These are phyloP conservation scores for Aureobasidium pullulans DNA, from an alignment of 2,329 filamentous ascomycete species.

Conservation along the genomic window DNA sequence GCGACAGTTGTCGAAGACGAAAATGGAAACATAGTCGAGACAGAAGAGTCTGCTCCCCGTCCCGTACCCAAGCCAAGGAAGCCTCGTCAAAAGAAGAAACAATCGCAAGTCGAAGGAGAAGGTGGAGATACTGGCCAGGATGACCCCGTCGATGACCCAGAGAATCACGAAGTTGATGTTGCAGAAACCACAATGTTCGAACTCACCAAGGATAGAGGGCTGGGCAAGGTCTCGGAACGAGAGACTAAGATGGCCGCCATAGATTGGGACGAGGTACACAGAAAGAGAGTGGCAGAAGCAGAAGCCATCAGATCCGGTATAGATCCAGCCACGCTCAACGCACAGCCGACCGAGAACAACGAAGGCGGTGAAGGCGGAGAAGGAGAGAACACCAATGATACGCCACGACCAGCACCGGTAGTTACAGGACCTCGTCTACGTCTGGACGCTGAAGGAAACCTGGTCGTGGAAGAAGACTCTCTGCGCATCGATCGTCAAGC, in stretches of 20 bases:
- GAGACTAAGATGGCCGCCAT: slow-evolving; percentile 66
- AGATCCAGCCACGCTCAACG: slow-evolving; percentile 15
- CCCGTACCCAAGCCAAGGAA: slow-evolving; percentile 1
- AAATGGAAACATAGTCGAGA: neutral
- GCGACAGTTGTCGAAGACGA: slow-evolving; percentile 9
- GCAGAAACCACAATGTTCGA: slow-evolving; percentile 64
- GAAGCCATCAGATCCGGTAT: slow-evolving; percentile 21
- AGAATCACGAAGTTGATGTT: slow-evolving; percentile 49
- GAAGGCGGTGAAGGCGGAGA: slow-evolving; percentile 23
- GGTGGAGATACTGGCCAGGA: slow-evolving; percentile 16
- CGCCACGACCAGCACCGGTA: neutral
- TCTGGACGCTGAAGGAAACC: slow-evolving; percentile 59
- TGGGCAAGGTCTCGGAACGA: slow-evolving; percentile 65
- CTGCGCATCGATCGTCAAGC: slow-evolving; percentile 63
- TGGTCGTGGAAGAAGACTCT: slow-evolving; percentile 63
- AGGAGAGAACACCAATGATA: slow-evolving; percentile 13
- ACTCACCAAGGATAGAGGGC: slow-evolving; percentile 52
- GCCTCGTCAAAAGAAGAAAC: slow-evolving; percentile 14
- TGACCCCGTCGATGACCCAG: slow-evolving; percentile 24
- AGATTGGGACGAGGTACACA: slow-evolving; percentile 46
- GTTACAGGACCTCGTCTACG: slow-evolving; percentile 48
- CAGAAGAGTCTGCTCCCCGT: neutral
- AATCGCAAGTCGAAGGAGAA: slow-evolving; percentile 9
- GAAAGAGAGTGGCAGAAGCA: slow-evolving; percentile 32
- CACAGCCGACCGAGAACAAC: slow-evolving; percentile 24